A percentile compares a stretch with the other conserved stretches of the same genome.
phyloP scores from a whole-genome alignment of 768 basidiomycete species.

The Mycena floridula region DNA sequence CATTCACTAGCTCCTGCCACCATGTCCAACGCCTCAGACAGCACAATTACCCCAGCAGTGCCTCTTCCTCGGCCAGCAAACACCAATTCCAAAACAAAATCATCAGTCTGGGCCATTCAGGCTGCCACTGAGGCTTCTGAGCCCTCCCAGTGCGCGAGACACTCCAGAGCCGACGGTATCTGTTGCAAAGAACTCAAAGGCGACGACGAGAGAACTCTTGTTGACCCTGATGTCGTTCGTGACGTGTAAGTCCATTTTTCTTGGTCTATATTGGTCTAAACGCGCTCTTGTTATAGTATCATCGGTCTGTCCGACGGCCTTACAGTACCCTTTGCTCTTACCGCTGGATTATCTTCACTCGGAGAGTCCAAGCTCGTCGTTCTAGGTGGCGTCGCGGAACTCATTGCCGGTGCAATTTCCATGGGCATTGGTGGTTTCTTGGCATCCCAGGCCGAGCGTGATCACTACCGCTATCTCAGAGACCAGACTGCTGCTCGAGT shows the following conservation, averaged over 20 bases:
- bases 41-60: neutral
- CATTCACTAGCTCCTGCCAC: too few relatives aligned
- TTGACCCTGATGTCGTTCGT: conserved; percentile 83
- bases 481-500: conserved; percentile 76
- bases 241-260: conserved; percentile 58
- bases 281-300: conserved; percentile 38
- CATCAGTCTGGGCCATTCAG: conserved; percentile 65
- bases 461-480: conserved; percentile 82
- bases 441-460: conserved; percentile 93
- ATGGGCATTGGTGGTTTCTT: conserved; percentile 99
- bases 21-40: neutral
- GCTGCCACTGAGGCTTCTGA: conserved; percentile 27
- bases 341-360: conserved; percentile 84
- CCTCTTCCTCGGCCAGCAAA: conserved; percentile 5
- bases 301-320: conserved; percentile 90
- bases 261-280: neutral
- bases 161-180: conserved; percentile 51
- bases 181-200: conserved; percentile 88
- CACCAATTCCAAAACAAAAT: conserved; percentile 20
- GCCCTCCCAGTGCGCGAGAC: conserved; percentile 50
- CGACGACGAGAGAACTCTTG: conserved; percentile 71
- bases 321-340: conserved; percentile 87
- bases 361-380: conserved; percentile 91
- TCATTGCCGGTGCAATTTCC: conserved; percentile 92
- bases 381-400: conserved; percentile 90